Base-by-base conservation (phyloP, 179 eudicot genomes). In the Carnegiea gigantea region DNA sequence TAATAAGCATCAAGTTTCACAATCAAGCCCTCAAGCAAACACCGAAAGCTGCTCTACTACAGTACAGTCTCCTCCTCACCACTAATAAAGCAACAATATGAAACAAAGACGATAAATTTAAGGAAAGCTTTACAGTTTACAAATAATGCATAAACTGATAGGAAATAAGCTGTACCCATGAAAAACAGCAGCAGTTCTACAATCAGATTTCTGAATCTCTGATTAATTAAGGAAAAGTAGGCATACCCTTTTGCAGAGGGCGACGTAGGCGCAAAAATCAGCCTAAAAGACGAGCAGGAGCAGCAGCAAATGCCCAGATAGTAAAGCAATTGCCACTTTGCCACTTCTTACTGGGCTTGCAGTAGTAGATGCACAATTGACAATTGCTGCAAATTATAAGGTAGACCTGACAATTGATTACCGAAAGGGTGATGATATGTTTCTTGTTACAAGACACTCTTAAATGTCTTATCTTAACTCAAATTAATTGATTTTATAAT, bases 261-360 rank as follows among this genome's bases (percentile, higher is more conserved):
- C 14, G 28, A 70, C 57, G 59, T 54, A 68, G 75, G 43, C 71
- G 24, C 77, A 70, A 44, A 80, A 26, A 68, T 68, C 26, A 51
- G 8, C 54, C 72, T 17, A 57, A 53, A 48, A 3, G 26, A 48
- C 18, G 59, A 79, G 44, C 46, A 48, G 76, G 20, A 54, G n/a
- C 6, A 54, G 62, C 75, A 73, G 75, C 68, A 26, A 78, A 21
- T 78, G 72, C 44, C 44, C 44, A 40, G 44, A 40, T 40, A 40
- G 44, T 40, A 68, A 30, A 10, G 15, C 43, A 36, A 79, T 40
- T 79, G 79, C 76, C 72, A 71, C 74, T 36, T 75, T 74, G 30
- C 48, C 12, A 46, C 40, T 79, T 77, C 21, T 82, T 77, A 77
- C 67, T 78, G 40, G 23, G 46, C 46, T 30, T 36, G 18, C 46